Evolutionary conservation across 2,329 filamentous ascomycete species (phyloP).

Genomic region (Penicillium brevicompactum): DNA sequence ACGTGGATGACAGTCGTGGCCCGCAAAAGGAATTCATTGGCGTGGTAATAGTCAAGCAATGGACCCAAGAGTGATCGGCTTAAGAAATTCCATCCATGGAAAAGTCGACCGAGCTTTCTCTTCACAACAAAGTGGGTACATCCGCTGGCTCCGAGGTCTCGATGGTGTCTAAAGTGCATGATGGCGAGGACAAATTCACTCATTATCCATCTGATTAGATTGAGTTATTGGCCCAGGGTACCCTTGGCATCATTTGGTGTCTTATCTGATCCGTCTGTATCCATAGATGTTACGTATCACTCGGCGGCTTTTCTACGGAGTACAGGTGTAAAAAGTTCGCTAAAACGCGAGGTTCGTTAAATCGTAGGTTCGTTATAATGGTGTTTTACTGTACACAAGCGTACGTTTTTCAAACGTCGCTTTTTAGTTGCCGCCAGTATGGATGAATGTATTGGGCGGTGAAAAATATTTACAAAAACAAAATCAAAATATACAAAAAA

Average conservation of each 20-base stretch:
- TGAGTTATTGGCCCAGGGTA: background rate
- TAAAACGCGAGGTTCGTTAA: no score
- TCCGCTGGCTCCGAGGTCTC: background rate
- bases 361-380: no score
- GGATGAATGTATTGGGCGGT: no score
- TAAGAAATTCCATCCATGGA: background rate
- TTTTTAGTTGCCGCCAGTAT: no score
- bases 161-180: background rate
- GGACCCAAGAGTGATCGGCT: background rate
- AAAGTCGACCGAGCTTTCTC: background rate
- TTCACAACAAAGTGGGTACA: background rate
- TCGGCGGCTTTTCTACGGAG: background rate
- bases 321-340: no score
- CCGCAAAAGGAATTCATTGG: background rate
- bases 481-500: no score
- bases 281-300: background rate
- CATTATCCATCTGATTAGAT: background rate
- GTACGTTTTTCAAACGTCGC: no score
- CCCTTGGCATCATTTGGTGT: background rate
- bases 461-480: no score
- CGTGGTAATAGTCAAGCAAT: background rate
- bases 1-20: background rate
- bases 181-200: background rate
- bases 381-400: no score
- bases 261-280: background rate